phyloP scores from a whole-genome alignment of 495 filamentous ascomycete genomes.

The Penicillium malachiteum region DNA sequence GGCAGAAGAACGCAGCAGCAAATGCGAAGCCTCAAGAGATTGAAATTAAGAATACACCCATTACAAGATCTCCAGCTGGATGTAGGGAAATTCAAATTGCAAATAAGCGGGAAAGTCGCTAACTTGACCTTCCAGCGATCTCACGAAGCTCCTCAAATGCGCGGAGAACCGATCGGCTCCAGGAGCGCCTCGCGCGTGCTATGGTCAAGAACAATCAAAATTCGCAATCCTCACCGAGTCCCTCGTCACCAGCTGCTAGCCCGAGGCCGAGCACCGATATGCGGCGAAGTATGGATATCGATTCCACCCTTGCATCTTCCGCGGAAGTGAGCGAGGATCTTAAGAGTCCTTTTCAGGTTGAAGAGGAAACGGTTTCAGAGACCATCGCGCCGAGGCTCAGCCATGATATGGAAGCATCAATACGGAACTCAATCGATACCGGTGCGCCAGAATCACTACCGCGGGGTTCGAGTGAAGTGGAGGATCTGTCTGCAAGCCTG shows the following conservation, averaged over 20 bases:
- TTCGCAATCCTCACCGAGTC: constrained; percentile 36
- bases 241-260: constrained; percentile 34
- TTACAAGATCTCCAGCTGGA: constrained; percentile 18
- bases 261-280: constrained; percentile 36
- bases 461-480: constrained; percentile 17
- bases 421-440: constrained; percentile 34
- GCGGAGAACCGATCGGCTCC: constrained; percentile 71
- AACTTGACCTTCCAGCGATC: constrained; percentile 34
- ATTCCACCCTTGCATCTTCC: constrained; percentile 25
- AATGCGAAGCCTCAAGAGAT: constrained; percentile 24
- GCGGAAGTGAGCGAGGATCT: constrained; percentile 16
- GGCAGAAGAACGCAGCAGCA: constrained; percentile 22
- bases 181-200: constrained; percentile 78
- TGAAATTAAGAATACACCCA: constrained; percentile 12
- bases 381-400: constrained; percentile 23
- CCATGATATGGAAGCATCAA: constrained; percentile 32
- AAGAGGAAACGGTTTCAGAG: constrained; percentile 8
- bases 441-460: constrained; percentile 14
- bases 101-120: constrained; percentile 9
- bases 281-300: constrained; percentile 41
- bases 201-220: constrained; percentile 46
- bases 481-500: constrained; percentile 4
- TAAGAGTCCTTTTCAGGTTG: constrained; percentile 11
- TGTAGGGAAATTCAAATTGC: constrained; percentile 14
- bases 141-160: constrained; percentile 53